Conservation (phyloP, 768 basidiomycete genomes). For the Thelephora ganbajun region DNA sequence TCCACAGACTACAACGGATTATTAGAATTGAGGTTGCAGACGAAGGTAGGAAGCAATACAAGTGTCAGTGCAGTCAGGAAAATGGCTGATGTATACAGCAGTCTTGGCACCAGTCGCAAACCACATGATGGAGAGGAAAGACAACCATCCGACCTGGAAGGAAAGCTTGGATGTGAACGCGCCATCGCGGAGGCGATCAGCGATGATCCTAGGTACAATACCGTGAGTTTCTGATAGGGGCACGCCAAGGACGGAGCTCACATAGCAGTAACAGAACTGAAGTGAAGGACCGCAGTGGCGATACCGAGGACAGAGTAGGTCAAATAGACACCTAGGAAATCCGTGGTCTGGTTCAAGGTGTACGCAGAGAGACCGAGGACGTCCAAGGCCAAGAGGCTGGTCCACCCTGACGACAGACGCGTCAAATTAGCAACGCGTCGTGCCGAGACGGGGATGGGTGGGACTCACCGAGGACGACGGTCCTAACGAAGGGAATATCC, state of each 20-base stretch:
- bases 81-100: no score
- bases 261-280: constrained; percentile 4
- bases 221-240: background rate
- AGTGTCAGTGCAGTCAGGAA: no score
- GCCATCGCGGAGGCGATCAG: constrained; percentile 14
- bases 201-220: constrained; percentile 10
- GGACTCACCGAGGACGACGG: background rate
- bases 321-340: background rate
- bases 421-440: background rate
- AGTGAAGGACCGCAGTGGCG: constrained; percentile 10
- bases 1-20: constrained; percentile 9
- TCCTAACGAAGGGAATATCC: background rate
- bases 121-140: constrained; percentile 18
- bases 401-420: background rate
- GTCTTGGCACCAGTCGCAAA: constrained; percentile 13
- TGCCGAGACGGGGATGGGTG: background rate
- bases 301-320: constrained; percentile 9
- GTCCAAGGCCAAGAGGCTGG: background rate
- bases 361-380: background rate
- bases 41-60: no score
- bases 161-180: constrained; percentile 18
- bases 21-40: background rate
- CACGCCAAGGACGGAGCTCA: background rate
- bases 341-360: background rate
- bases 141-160: constrained; percentile 16